These are phyloP conservation scores for Cucumis hystrix DNA, from an alignment of 306 rosid species.

Conservation along the genomic window DNA sequence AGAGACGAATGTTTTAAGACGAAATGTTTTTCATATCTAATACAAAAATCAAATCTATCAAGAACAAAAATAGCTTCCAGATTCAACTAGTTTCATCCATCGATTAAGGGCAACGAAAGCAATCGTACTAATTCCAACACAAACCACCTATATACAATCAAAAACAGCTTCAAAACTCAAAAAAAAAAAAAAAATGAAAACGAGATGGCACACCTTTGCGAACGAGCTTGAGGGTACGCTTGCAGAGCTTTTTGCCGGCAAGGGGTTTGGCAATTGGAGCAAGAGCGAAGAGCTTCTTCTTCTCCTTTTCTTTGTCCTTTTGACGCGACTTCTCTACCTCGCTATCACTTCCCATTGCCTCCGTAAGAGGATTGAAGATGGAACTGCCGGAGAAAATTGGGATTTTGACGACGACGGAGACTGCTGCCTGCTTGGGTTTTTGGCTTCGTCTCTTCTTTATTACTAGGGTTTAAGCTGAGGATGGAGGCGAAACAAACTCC, in stretches of 20 bases:
- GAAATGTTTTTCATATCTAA: background rate
- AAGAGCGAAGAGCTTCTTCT: constrained; percentile 55
- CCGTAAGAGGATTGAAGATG: background rate
- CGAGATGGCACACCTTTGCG: constrained; percentile 48
- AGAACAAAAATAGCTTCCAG: background rate
- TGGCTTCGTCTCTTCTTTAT: background rate
- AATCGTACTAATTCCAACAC: background rate
- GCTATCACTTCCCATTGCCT: constrained; percentile 68
- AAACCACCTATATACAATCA: background rate
- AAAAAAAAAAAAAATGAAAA: background rate
- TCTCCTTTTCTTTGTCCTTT: constrained; percentile 71
- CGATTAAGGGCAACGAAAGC: background rate
- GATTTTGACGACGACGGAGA: background rate
- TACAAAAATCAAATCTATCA: background rate
- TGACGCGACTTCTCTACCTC: constrained; percentile 56
- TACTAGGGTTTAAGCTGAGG: constrained; percentile 7
- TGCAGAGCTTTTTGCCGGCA: constrained; percentile 87
- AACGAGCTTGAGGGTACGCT: constrained; percentile 77
- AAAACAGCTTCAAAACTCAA: background rate
- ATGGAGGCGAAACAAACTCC: background rate
- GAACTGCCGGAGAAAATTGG: background rate
- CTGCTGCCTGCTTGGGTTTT: background rate
- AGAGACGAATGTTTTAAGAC: background rate
- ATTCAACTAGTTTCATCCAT: background rate
- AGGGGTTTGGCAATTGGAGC: constrained; percentile 94